These are phyloP conservation scores for Metschnikowia continentalis DNA, from an alignment of 805 yeast genomes.

Conservation along the genomic window DNA sequence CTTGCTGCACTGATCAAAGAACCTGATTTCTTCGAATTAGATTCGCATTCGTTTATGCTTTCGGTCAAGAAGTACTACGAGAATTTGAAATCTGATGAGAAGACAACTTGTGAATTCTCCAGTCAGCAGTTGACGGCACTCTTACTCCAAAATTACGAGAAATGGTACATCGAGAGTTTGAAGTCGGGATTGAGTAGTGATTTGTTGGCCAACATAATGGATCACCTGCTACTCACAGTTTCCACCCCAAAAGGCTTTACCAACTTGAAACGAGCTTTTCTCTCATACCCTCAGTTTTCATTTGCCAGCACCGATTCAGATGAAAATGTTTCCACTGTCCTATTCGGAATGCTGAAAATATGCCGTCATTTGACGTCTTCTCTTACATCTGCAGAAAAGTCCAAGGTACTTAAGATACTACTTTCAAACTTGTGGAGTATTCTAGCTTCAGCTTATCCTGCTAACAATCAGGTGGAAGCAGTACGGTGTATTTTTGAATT, in stretches of 20 bases:
- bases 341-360: constrained; percentile 32
- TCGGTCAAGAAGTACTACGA: constrained; percentile 1
- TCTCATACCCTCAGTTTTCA: constrained; percentile 8
- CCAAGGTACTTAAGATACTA: constrained; percentile 37
- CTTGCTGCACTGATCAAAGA: constrained; percentile 35
- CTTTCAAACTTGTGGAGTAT: constrained; percentile 53
- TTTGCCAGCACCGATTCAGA: not conserved
- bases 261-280: constrained; percentile 15
- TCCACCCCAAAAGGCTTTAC: constrained; percentile 10
- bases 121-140: constrained; percentile 14
- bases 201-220: constrained; percentile 14
- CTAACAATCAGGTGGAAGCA: constrained; percentile 61
- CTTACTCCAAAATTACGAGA: constrained; percentile 18
- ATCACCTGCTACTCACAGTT: not conserved
- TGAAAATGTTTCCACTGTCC: not conserved
- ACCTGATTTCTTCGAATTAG: not conserved
- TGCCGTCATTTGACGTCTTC: constrained; percentile 32
- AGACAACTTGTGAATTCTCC: not conserved
- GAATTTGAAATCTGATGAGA: not conserved
- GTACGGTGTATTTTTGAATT: constrained; percentile 62
- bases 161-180: constrained; percentile 17
- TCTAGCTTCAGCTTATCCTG: constrained; percentile 45
- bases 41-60: not conserved
- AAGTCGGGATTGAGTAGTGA: constrained; percentile 14
- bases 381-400: constrained; percentile 29